Conservation (phyloP, 352 stramenopile species). For the Globisporangium viniferum region DNA sequence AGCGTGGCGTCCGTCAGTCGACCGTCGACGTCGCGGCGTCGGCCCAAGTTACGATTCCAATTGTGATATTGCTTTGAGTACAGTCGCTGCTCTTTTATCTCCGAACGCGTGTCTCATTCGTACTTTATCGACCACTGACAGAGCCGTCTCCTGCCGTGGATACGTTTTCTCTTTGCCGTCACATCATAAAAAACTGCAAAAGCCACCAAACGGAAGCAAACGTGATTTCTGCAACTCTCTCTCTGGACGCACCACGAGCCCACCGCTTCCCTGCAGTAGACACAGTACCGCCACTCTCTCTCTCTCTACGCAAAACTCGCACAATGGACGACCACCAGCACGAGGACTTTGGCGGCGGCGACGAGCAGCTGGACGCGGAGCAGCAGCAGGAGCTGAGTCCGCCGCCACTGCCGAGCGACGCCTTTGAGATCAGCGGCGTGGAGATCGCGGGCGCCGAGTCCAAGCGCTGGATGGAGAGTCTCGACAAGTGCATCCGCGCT, state of each 20-base stretch:
- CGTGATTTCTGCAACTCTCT: not conserved
- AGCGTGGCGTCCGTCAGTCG: too few relatives aligned
- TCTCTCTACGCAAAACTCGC: not conserved
- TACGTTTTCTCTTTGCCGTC: not conserved
- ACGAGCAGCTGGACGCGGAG: constrained; percentile 15
- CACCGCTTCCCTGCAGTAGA: too few relatives aligned
- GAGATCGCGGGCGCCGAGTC: constrained; percentile 41
- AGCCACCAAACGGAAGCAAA: not conserved
- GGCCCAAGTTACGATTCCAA: too few relatives aligned
- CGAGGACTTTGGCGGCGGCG: constrained; percentile 12
- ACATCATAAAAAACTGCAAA: not conserved
- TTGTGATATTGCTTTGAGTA: not conserved
- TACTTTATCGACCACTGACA: not conserved
- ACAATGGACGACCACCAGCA: constrained; percentile 17
- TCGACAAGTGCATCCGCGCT: constrained; percentile 69
- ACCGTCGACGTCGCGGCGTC: too few relatives aligned
- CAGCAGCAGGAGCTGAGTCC: constrained; percentile 1
- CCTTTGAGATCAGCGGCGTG: constrained; percentile 21
- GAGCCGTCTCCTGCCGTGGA: not conserved
- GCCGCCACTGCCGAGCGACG: not conserved
- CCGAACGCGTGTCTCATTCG: not conserved
- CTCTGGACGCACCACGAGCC: not conserved
- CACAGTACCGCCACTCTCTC: not conserved
- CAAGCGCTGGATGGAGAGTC: constrained; percentile 64
- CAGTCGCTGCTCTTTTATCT: not conserved